Conservation (phyloP, 2,329 filamentous ascomycete species). For the Sarocladium brachiariae region DNA sequence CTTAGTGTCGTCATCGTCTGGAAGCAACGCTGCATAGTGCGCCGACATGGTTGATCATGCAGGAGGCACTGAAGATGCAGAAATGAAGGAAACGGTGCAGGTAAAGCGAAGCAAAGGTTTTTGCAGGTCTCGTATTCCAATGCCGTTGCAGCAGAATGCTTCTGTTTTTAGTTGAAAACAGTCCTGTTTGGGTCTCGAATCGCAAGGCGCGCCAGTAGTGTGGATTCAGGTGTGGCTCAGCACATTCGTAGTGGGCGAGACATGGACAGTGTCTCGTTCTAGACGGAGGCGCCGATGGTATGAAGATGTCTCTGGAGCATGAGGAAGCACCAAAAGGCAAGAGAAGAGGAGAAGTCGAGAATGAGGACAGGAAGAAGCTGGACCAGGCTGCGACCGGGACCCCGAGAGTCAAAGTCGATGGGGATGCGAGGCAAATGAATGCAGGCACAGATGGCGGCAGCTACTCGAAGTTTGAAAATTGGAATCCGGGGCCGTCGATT, state of each 20-base stretch:
- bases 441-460: neutral
- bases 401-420: neutral
- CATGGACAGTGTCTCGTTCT: neutral
- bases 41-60: conserved; percentile 8
- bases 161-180: conserved; percentile 6
- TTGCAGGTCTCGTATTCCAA: conserved; percentile 7
- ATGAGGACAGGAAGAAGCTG: neutral
- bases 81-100: neutral
- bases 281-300: neutral
- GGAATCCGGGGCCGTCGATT: conserved; percentile 5
- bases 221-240: conserved; percentile 9
- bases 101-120: neutral
- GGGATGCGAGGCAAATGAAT: neutral
- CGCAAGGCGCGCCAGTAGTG: conserved; percentile 1
- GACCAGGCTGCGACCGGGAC: neutral
- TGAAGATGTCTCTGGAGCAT: conserved; percentile 4
- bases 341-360: neutral
- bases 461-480: conserved; percentile 1
- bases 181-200: conserved; percentile 6
- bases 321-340: neutral
- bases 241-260: conserved; percentile 6
- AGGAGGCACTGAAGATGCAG: neutral
- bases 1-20: conserved; percentile 8
- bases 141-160: neutral
- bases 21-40: neutral